Percentiles rank a stretch among this genome's conserved stretches.
Evolutionary conservation across 768 basidiomycete species (phyloP).

Genomic region (Mycena maculata): DNA sequence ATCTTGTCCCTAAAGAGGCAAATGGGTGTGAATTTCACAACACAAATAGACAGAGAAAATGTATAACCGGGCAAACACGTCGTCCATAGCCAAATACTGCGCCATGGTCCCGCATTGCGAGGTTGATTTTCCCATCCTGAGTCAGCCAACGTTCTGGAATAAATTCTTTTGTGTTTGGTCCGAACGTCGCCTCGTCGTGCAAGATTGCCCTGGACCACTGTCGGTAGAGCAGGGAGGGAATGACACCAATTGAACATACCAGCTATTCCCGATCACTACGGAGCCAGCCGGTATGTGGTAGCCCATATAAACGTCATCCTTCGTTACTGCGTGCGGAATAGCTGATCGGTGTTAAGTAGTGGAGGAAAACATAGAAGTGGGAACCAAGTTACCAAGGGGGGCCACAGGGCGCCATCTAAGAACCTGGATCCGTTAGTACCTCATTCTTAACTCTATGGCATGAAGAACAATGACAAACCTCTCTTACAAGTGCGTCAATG

Average conservation of each 20-base stretch:
- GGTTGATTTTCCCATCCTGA: not conserved
- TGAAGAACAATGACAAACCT: too few relatives aligned
- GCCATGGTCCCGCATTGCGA: not conserved
- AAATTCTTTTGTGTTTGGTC: not conserved
- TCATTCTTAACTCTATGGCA: too few relatives aligned
- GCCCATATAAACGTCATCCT: conserved; percentile 7
- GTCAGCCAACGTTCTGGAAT: conserved; percentile 10
- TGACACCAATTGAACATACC: not conserved
- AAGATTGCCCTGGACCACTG: conserved; percentile 5
- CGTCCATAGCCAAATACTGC: not conserved
- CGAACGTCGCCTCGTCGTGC: conserved; percentile 5
- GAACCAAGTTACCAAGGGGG: not conserved
- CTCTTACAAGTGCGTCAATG: too few relatives aligned
- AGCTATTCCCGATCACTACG: conserved; percentile 1
- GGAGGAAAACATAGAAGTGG: not conserved
- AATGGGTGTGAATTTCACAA: too few relatives aligned
- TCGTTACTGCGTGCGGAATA: not conserved
- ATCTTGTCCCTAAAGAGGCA: too few relatives aligned
- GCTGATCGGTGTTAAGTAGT: too few relatives aligned
- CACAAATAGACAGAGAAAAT: too few relatives aligned
- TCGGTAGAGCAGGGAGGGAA: too few relatives aligned
- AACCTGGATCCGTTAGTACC: too few relatives aligned
- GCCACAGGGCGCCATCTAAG: not conserved
- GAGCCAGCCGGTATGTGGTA: not conserved
- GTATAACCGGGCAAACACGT: not conserved